A percentile compares a stretch with the other conserved stretches of the same genome.
These are phyloP conservation scores for Amphicarpaea edgeworthii DNA, from an alignment of 306 rosid species.

Conservation along the genomic window DNA sequence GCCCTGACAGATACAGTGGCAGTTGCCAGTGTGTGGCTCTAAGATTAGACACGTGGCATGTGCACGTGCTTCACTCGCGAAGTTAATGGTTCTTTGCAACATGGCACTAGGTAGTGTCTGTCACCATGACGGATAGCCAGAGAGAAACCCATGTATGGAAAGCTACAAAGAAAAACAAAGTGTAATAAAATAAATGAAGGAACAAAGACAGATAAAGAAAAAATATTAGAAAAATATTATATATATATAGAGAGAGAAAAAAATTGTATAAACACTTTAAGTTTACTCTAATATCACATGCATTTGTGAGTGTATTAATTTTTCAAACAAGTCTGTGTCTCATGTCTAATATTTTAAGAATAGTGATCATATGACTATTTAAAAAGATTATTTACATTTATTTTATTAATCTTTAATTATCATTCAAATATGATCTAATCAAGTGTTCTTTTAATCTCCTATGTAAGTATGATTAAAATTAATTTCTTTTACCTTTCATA, in stretches of 20 bases:
- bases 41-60: slow-evolving; percentile 49
- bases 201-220: not conserved
- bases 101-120: not conserved
- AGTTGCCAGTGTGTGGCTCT: slow-evolving; percentile 39
- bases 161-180: not conserved
- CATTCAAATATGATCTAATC: not conserved
- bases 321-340: not conserved
- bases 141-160: not conserved
- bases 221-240: not conserved
- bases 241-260: not conserved
- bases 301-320: not conserved
- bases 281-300: not conserved
- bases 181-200: not conserved
- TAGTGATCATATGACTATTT: not conserved
- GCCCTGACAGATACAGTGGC: not conserved
- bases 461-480: no score
- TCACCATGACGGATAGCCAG: not conserved
- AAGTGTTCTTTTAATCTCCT: not conserved
- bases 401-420: not conserved
- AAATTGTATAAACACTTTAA: not conserved
- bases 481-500: no score
- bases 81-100: slow-evolving; percentile 16
- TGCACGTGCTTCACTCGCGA: slow-evolving; percentile 28
- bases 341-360: not conserved
- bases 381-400: not conserved